These are phyloP conservation scores for Heliosperma pusillum DNA, from an alignment of 148 eudicot genomes.

Conservation along the genomic window DNA sequence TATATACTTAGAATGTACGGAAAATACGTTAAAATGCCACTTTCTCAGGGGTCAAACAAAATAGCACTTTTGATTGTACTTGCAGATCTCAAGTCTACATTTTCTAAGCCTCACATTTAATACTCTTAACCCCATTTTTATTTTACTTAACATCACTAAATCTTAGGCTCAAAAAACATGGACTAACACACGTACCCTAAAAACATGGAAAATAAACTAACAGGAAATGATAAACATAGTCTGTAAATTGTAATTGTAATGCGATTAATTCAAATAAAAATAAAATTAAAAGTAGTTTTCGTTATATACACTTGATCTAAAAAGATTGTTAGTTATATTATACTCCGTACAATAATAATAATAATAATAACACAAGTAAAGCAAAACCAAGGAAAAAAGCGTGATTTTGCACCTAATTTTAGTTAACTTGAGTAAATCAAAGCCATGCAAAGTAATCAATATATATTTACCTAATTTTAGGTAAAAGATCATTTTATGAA, in stretches of 20 bases:
- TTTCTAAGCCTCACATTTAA: neutral
- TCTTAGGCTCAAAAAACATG: constrained; percentile 1
- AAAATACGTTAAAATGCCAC: neutral
- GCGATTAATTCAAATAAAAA: neutral
- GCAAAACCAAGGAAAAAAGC: constrained; percentile 20
- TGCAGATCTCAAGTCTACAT: neutral
- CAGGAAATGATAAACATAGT: constrained; percentile 5
- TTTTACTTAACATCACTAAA: constrained; percentile 12
- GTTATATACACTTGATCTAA: too few species aligned
- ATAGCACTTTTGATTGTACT: neutral
- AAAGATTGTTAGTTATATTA: constrained; percentile 5
- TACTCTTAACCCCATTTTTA: neutral
- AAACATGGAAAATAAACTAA: neutral
- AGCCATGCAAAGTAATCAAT: constrained; percentile 12
- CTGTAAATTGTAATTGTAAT: neutral
- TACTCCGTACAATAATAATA: neutral
- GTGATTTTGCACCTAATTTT: constrained; percentile 17
- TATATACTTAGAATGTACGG: neutral
- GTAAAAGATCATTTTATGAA: neutral
- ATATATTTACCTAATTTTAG: constrained; percentile 16
- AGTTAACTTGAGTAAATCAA: constrained; percentile 13
- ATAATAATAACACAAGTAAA: neutral
- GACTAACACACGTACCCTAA: constrained; percentile 3
- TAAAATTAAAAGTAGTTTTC: too few species aligned
- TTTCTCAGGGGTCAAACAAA: neutral